phyloP scores from a whole-genome alignment of 345 rosid genomes.

The Clausena lansium region DNA sequence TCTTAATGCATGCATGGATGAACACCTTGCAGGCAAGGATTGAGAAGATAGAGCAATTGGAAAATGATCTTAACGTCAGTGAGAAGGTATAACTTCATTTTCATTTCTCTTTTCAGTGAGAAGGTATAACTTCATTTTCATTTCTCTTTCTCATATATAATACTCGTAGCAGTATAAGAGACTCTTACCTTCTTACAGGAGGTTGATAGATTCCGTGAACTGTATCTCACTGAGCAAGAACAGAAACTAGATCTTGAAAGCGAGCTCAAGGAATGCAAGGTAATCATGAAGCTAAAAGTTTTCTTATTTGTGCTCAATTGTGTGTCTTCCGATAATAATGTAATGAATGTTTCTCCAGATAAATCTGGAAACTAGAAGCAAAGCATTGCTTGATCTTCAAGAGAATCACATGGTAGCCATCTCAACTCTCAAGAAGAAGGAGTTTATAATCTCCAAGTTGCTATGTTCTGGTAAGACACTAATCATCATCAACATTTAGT shows the following conservation, averaged over 20 bases:
- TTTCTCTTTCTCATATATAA: conserved; percentile 6
- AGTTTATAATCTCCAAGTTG: conserved; percentile 55
- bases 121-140: conserved; percentile 40
- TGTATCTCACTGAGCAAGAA: conserved; percentile 67
- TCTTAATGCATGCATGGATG: background rate
- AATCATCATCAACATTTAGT: background rate
- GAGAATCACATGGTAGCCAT: conserved; percentile 42
- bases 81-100: conserved; percentile 49
- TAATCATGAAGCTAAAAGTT: conserved; percentile 19
- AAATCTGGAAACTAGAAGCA: conserved; percentile 52
- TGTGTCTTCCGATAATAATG: conserved; percentile 10
- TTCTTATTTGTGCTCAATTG: background rate
- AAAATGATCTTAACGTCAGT: conserved; percentile 52
- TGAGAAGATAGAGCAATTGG: conserved; percentile 78
- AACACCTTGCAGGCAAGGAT: conserved; percentile 50
- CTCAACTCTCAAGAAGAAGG: conserved; percentile 55
- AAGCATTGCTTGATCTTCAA: conserved; percentile 59
- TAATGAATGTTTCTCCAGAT: conserved; percentile 39
- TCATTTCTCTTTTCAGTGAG: conserved; percentile 28
- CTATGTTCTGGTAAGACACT: conserved; percentile 55
- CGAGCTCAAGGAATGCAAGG: conserved; percentile 72
- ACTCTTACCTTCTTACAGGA: conserved; percentile 48
- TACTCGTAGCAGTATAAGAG: background rate
- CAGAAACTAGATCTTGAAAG: conserved; percentile 59
- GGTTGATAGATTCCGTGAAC: conserved; percentile 58